Base-by-base conservation (phyloP, 1,139 yeast genomes). In the Debaryomyces udenii region DNA sequence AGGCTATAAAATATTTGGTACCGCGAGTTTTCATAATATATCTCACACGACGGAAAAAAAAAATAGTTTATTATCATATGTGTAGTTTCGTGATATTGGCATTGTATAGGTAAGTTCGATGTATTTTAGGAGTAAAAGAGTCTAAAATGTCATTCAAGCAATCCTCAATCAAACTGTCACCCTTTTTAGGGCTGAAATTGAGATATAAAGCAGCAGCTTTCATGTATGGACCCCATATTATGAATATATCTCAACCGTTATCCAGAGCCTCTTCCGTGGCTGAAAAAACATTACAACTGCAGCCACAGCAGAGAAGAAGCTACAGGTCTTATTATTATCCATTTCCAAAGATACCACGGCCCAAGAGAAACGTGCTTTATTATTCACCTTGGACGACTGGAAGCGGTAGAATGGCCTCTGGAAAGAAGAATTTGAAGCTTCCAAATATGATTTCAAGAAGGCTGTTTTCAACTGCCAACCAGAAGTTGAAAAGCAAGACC, bases 341-440 rank as follows among this genome's bases (percentile, higher is more conserved):
- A 17, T 79, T 82, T 52, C 85, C 87, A 1, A 68, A 70, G 45
- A 78, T 82, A 40, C 86, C 88, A 2, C 68, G 86, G 46, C 86
- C 88, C 5, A 80, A 79, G 58, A 62, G 86, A 45, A 78, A 75
- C 44, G 74, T 76, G 3, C 66, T 79, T 39, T 80, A 80, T 57
- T 80, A 80, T 61, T 73, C 79, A 31, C 65, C 61, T 27, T 72
- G 72, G 79, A 55, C 62, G 10, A 52, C 52, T 28, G 55, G 55
- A n/a, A 31, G 54, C 18, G 7, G 22, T 7, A 52, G 49, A 38
- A 40, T 45, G 27, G 47, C 51, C 26, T 53, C 58, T 2, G 46
- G 50, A 31, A 55, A 48, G 33, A 56, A 51, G 35, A 49, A 48
- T 24, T 47, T 59, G 35, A 50, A 54, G 23, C 48, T 66, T 17